Evolutionary conservation across 2,329 filamentous ascomycete genomes (phyloP), one percentile per base, ranked within the genome.

Genomic region (Paecilomyces dactylethromorphus): DNA sequence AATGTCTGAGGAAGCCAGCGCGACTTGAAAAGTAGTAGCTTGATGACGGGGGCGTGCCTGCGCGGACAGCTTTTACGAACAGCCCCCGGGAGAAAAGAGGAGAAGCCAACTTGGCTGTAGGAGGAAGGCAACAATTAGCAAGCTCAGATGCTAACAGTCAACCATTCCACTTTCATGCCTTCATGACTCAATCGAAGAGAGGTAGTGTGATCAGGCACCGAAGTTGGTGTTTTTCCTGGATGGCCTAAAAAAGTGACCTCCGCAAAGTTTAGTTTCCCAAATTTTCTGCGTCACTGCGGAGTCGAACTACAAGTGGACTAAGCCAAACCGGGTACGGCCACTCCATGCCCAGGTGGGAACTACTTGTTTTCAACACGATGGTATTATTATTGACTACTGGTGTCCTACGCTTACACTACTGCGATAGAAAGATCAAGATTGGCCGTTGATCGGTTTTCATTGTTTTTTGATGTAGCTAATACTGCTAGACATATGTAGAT

Each of bases 61-160:
- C 62, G 62, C 70, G 64, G 61, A 62, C 64, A 61, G 64, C 64
- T 59, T 63, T 68, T 61, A 64, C 59, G 63, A 67, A 60, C 59
- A 67, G 64, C 61, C 64, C 66, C 64, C 66, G 63, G 65, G 65
- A 61, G 54, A 64, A 60, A 31, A 59, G 62, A 61, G 68, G 57
- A 60, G 67, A 73, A 71, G 71, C 71, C 71, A 74, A 73, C 57
- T 66, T 74, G 70, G 60, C 66, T 66, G 62, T n/a, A 24, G 26
- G 52, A 10, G 10, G 15, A 54, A 10, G 24, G 12, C 45, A 54
- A 24, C 21, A n/a, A 11, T 24, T 10, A 26, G 11, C 22, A 56
- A 31, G n/a, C 2, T 18, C 15, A 31, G 22, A 45, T 31, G 13
- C 21, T 52, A 45, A n/a, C 8, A n/a, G n/a, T 50, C 18, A 31